Conservation (phyloP, 2,329 filamentous ascomycete genomes). For the Thelonectria discophora region DNA sequence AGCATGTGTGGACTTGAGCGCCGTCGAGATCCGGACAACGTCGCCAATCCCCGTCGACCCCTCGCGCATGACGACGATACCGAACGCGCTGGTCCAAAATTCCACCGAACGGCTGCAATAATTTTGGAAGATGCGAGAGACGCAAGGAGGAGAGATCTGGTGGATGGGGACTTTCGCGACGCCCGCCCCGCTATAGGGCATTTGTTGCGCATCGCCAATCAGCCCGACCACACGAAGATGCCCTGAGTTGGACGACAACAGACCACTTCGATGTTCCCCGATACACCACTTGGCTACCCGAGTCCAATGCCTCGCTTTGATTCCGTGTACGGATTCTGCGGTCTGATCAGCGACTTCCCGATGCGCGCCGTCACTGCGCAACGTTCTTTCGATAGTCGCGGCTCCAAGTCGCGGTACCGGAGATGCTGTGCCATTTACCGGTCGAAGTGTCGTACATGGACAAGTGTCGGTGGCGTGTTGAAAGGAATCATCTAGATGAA, state of each 20-base stretch:
- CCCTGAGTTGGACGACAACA: not conserved
- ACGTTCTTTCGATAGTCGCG: not conserved
- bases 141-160: not conserved
- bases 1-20: conserved; percentile 23
- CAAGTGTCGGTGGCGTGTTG: not conserved
- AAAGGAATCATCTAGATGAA: not conserved
- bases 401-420: not conserved
- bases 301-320: not conserved
- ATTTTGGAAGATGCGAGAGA: conserved; percentile 1
- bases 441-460: not conserved
- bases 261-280: conserved; percentile 1
- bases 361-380: not conserved
- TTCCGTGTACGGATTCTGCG: not conserved
- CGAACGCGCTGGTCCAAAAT: conserved; percentile 11
- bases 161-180: not conserved
- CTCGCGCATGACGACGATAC: conserved; percentile 14
- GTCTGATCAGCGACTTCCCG: not conserved
- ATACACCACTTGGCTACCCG: not conserved
- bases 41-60: conserved; percentile 13
- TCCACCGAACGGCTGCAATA: not conserved
- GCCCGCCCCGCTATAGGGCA: conserved; percentile 12
- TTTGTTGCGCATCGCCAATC: conserved; percentile 8
- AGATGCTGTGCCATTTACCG: not conserved
- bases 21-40: conserved; percentile 16
- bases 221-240: conserved; percentile 4